Evolutionary conservation across 2,329 filamentous ascomycete species (phyloP), one percentile per base, ranked within the genome.

Genomic region (Talaromyces sp.): DNA sequence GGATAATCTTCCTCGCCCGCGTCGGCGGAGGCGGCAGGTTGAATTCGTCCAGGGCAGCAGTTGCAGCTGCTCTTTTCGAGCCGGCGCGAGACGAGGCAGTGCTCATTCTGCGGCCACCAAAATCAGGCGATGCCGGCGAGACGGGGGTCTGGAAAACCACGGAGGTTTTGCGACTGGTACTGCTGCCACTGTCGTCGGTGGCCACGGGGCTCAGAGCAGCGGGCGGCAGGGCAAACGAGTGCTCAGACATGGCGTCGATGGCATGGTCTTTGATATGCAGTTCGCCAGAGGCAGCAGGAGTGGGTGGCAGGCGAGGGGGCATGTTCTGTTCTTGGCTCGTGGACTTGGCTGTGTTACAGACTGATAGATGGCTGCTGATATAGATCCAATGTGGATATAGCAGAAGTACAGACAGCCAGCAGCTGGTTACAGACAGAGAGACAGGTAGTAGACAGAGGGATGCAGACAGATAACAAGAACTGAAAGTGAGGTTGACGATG

Each of bases 1-100:
- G 93, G 62, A 98, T 98, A 73, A 99, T 98, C 79, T 96, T 98
- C 70, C 93, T 88, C 49, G 92, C 91, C 65, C 93, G 84, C 3
- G 93, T 96, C 0, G 95, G 95, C 17, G 93, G 95, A 10, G 95
- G 95, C 22, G 95, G 95, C 17, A 99, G 84, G 10, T 90, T 84
- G 73, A 96, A 96, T 30, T 77, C 74, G 33, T 76, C 74, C 63
- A 78, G 67, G 25, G 77, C 71, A n/a, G 52, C 57, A 22, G 51
- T 52, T 4, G 33, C 33, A 2, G 58, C 52, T 19, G 52, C 47
- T 44, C 75, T 71, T 69, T 82, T 78, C 67, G 71, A 63, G 62
- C 68, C 71, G 68, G 69, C 68, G 69, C 69, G 61, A 66, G 69
- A 73, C 59, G 65, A 72, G 61, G 64, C 73, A 52, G 63, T 65